phyloP scores from a whole-genome alignment of 495 filamentous ascomycete genomes.

The Hypoxylon intermedium region DNA sequence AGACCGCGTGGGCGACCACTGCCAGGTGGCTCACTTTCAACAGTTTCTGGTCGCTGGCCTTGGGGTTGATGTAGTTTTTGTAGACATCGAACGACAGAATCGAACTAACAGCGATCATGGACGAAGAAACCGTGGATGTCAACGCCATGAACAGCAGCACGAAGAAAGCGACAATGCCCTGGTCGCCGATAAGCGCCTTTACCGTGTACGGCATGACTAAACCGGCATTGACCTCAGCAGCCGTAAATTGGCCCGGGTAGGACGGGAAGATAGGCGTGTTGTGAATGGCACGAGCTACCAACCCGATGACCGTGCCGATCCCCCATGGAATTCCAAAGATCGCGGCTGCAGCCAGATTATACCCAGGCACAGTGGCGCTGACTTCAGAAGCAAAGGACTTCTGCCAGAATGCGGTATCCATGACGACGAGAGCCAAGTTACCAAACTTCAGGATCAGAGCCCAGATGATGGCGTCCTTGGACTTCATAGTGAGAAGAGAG shows the following conservation, averaged over 20 bases:
- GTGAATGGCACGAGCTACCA: conserved; percentile 77
- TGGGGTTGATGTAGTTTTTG: conserved; percentile 61
- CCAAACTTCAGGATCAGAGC: conserved; percentile 57
- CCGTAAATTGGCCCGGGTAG: conserved; percentile 66
- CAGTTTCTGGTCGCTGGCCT: conserved; percentile 68
- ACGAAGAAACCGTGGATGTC: conserved; percentile 78
- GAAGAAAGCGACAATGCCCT: conserved; percentile 77
- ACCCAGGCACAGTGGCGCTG: conserved; percentile 75
- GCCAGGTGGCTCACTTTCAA: conserved; percentile 77
- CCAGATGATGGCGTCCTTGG: conserved; percentile 59
- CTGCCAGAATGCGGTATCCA: conserved; percentile 64
- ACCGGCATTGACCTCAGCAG: conserved; percentile 74
- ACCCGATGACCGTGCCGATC: conserved; percentile 80
- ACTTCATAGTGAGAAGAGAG: conserved; percentile 59
- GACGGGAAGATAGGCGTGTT: conserved; percentile 69
- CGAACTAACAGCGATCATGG: conserved; percentile 81
- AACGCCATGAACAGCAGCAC: conserved; percentile 90
- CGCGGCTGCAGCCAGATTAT: conserved; percentile 78
- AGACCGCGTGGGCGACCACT: conserved; percentile 71
- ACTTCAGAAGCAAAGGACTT: conserved; percentile 58
- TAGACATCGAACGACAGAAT: conserved; percentile 89
- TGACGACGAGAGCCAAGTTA: conserved; percentile 59
- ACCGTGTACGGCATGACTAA: conserved; percentile 81
- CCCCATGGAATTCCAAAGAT: conserved; percentile 93
- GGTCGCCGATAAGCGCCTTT: conserved; percentile 77